Evolutionary conservation across 164 flowering plant genomes (phyloP).

Genomic region (Saururus chinensis): DNA sequence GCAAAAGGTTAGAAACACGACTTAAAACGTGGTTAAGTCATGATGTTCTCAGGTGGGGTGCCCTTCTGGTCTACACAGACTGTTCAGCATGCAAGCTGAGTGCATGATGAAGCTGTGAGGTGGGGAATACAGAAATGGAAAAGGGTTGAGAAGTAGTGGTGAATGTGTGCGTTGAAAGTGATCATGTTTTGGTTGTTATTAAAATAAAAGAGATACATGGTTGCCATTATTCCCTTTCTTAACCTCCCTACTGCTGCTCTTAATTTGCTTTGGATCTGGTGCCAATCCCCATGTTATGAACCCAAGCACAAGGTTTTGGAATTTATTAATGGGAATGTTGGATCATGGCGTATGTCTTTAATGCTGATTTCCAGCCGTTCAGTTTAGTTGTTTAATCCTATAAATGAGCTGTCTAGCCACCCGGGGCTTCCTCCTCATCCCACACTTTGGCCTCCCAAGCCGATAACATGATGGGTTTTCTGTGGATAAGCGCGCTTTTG

Average conservation of each 20-base stretch:
- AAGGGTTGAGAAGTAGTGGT: constrained; percentile 1
- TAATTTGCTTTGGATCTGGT: constrained; percentile 10
- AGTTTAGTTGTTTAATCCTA: not conserved
- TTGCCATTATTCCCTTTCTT: not conserved
- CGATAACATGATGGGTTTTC: not conserved
- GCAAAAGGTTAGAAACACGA: not conserved
- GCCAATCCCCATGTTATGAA: constrained; percentile 5
- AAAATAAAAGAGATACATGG: too few species aligned
- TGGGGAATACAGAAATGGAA: constrained; percentile 1
- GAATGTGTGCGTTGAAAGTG: not conserved
- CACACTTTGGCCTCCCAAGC: not conserved
- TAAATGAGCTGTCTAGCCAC: not conserved
- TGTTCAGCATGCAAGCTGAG: not conserved
- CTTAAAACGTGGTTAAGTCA: not conserved
- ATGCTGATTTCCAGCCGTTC: not conserved
- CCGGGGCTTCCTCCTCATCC: not conserved
- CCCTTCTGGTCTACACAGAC: not conserved
- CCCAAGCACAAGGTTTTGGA: not conserved
- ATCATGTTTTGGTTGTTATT: not conserved
- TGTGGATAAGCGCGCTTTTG: not conserved
- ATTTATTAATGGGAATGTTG: constrained; percentile 3
- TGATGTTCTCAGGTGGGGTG: not conserved
- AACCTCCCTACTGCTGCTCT: too few species aligned
- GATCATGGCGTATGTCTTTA: not conserved
- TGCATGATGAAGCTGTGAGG: not conserved